Percentiles rank a stretch among this genome's conserved stretches.
These are phyloP conservation scores for Carallia pectinifolia DNA, from an alignment of 345 rosid species.

Conservation along the genomic window DNA sequence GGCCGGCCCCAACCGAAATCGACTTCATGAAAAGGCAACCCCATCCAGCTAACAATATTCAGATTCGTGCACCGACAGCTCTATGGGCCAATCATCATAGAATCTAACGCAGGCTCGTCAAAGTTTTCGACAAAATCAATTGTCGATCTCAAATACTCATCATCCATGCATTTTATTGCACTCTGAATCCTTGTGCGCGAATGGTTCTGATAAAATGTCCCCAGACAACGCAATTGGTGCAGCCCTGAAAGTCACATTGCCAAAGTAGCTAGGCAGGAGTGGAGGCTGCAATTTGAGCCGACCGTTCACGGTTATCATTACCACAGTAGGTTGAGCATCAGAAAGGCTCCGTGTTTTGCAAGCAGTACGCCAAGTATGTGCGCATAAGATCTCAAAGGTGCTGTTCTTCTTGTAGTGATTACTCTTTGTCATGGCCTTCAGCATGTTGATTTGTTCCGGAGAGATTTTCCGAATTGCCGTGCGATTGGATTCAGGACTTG, in stretches of 20 bases:
- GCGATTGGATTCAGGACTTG: not conserved
- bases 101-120: not conserved
- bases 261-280: not conserved
- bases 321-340: not conserved
- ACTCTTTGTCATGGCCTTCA: not conserved
- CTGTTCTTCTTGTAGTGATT: not conserved
- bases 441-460: not conserved
- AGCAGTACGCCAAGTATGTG: not conserved
- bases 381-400: not conserved
- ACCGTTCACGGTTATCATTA: not conserved
- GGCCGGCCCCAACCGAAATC: conserved; percentile 25
- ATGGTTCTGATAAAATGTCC: conserved; percentile 4
- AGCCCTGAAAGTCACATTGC: not conserved
- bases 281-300: conserved; percentile 9
- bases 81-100: not conserved
- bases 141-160: conserved; percentile 20
- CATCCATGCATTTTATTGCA: conserved; percentile 13
- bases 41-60: conserved; percentile 1
- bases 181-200: not conserved
- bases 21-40: not conserved
- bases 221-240: conserved; percentile 1
- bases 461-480: not conserved
- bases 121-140: conserved; percentile 6
- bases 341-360: not conserved
- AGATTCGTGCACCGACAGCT: conserved; percentile 7